phyloP scores from a whole-genome alignment of 2,329 filamentous ascomycete species.

The Microsporum canis region DNA sequence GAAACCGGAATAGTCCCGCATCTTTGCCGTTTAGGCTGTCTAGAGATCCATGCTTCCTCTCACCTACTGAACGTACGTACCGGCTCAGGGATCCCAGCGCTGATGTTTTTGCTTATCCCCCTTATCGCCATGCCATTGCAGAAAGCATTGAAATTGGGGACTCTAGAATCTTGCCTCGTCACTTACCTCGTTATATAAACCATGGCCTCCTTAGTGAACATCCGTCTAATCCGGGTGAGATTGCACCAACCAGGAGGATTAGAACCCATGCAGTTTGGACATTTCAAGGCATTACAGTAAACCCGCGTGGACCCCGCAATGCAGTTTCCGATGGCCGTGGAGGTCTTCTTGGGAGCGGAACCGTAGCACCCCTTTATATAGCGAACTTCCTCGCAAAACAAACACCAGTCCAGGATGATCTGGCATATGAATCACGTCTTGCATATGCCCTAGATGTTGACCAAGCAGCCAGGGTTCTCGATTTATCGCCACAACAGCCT shows the following conservation, averaged over 20 bases:
- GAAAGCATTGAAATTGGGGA: constrained; percentile 16
- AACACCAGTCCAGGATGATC: constrained; percentile 48
- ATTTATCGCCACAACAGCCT: constrained; percentile 28
- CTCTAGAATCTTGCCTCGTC: constrained; percentile 19
- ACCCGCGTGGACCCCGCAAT: constrained; percentile 20
- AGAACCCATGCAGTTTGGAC: constrained; percentile 58
- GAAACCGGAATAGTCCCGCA: constrained; percentile 32
- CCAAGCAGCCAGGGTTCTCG: constrained; percentile 54
- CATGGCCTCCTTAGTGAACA: constrained; percentile 16
- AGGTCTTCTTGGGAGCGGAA: constrained; percentile 55
- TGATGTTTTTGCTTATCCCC: constrained; percentile 45
- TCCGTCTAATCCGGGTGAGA: constrained; percentile 2
- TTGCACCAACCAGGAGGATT: not conserved
- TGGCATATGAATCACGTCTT: constrained; percentile 61
- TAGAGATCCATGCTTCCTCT: constrained; percentile 38
- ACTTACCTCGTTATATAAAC: constrained; percentile 27
- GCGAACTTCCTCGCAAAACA: constrained; percentile 44
- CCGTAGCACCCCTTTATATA: constrained; percentile 55
- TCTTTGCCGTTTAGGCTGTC: constrained; percentile 43
- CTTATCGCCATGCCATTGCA: constrained; percentile 6
- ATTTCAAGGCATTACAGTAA: constrained; percentile 56
- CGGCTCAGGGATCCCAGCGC: constrained; percentile 34
- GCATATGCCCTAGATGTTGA: constrained; percentile 75
- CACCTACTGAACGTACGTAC: constrained; percentile 36
- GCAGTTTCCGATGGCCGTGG: constrained; percentile 52